Evolutionary conservation across 2,329 filamentous ascomycete species (phyloP), one percentile per base, ranked within the genome.

Genomic region (Alternaria angustiovoidea): DNA sequence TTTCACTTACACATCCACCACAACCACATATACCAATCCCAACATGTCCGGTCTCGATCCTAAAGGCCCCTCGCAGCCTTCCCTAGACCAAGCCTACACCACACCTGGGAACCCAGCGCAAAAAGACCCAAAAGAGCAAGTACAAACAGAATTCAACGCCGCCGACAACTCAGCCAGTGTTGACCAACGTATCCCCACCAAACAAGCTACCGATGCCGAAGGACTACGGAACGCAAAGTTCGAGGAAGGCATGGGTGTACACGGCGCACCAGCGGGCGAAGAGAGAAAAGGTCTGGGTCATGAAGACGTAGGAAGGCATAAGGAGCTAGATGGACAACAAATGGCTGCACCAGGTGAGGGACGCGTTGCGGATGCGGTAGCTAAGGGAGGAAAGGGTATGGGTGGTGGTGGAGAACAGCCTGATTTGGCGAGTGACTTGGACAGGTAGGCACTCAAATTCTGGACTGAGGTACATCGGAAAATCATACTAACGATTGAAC

Each of bases 321-420:
- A 79, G n/a, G 82, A 83, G 72, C 67, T 83, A 22, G 81, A 84
- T 44, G 82, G 72, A 8, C 73, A 79, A 62, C 82, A 84, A 67
- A 83, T 85, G 81, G 80, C 76, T 7, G 79, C 80, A 20, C 79
- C 81, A 0, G 82, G 81, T 0, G 83, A 85, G 64, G 81, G 81
- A 11, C 71, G 75, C 39, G 77, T 84, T 5, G 74, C 75, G 2
- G 75, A 75, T 43, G 81, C 81, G 0, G 82, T 84, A 8, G 72
- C 74, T 9, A 69, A 68, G 51, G 66, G 71, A 22, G 73, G 72
- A 0, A 56, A 66, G 55, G 66, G 68, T 2, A 63, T 67, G 62
- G 69, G 71, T 11, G 74, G 77, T 3, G 81, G 80, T 14, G 77
- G 75, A 0, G 69, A 68, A 32, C 68, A 81, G 72, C 72, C 68